Evolutionary conservation across 1,284 basidiomycete genomes (phyloP).

Genomic region (Moesziomyces sp.): DNA sequence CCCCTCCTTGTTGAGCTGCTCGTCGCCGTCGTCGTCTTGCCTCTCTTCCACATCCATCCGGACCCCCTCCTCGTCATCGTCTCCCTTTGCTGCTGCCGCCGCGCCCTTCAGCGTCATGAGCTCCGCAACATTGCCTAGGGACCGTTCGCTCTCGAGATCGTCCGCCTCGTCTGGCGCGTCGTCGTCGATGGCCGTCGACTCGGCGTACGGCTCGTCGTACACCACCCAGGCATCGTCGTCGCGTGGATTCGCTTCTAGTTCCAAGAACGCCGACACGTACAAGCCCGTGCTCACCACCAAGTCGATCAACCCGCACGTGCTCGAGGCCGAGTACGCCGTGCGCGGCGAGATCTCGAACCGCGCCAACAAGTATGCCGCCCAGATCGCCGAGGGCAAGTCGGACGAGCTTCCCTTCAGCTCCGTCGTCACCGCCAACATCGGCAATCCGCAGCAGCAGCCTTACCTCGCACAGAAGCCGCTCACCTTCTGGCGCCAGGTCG

Average conservation of each 20-base stretch:
- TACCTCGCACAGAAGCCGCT: slow-evolving; percentile 92
- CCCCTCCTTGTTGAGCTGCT: not conserved
- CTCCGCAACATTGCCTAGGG: slow-evolving; percentile 8
- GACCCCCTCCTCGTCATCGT: slow-evolving; percentile 2
- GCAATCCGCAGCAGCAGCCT: slow-evolving; percentile 91
- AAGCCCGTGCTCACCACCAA: slow-evolving; percentile 59
- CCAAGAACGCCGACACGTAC: slow-evolving; percentile 68
- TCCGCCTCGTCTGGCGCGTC: slow-evolving; percentile 34
- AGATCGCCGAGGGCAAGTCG: slow-evolving; percentile 69
- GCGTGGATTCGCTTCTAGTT: slow-evolving; percentile 36
- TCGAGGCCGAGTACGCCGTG: slow-evolving; percentile 94
- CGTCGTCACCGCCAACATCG: slow-evolving; percentile 95
- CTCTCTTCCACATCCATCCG: slow-evolving; percentile 6
- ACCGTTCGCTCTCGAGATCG: slow-evolving; percentile 23
- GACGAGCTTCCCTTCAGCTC: slow-evolving; percentile 80
- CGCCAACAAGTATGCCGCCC: slow-evolving; percentile 78
- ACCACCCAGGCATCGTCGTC: slow-evolving; percentile 37
- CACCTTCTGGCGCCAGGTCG: slow-evolving; percentile 91
- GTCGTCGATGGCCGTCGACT: slow-evolving; percentile 22
- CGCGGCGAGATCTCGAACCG: slow-evolving; percentile 93
- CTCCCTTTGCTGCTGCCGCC: slow-evolving; percentile 1
- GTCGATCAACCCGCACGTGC: slow-evolving; percentile 80
- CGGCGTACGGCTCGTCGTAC: slow-evolving; percentile 35
- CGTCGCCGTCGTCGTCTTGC: not conserved
- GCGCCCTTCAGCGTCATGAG: slow-evolving; percentile 15